Base-by-base conservation (phyloP, 257 asterid genomes). In the Lycium barbarum region DNA sequence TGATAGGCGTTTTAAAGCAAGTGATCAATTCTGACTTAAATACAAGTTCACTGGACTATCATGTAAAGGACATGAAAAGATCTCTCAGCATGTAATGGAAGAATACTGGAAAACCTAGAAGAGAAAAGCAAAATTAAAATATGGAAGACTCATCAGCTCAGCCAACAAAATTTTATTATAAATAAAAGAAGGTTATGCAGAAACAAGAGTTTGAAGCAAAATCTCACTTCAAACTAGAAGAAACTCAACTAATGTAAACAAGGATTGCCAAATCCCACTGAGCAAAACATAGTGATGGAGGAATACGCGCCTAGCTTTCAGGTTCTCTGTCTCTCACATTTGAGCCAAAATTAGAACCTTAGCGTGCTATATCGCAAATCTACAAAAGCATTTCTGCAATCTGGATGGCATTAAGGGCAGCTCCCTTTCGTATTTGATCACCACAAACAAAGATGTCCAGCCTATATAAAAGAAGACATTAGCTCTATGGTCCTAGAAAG, bases 341-440 rank as follows among this genome's bases (percentile, higher is more conserved):
- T 54, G 62, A 76, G 47, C 82, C 59, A 76, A 76, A 76, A 76
- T 51, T 72, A 76, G 82, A 47, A 76, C 82, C 82, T 76, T 26
- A 4, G 2, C 18, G 47, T 13, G 54, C 55, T 83, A 17, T 67
- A 49, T n/a, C 35, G 18, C 33, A 68, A 80, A 81, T 70, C 86
- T 92, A 91, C 17, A 94, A 94, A 88, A 95, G 85, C 91, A 93
- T 85, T 85, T 94, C 98, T 67, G 97, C 99, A 84, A 95, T 95
- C 88, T 92, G 97, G 84, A 95, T 88, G 9, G 99, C 97, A 63
- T 94, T 95, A 20, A 95, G 99, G 67, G 98, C 97, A 82, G 98
- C 98, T 79, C 98, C 99, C 83, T 95, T 94, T 87, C 98, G 99
- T 89, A 94, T 94, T 94, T 95, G 99, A 86, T 95, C 99, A 54